Base-by-base conservation (phyloP, 345 rosid genomes). In the Trapa incisa region DNA sequence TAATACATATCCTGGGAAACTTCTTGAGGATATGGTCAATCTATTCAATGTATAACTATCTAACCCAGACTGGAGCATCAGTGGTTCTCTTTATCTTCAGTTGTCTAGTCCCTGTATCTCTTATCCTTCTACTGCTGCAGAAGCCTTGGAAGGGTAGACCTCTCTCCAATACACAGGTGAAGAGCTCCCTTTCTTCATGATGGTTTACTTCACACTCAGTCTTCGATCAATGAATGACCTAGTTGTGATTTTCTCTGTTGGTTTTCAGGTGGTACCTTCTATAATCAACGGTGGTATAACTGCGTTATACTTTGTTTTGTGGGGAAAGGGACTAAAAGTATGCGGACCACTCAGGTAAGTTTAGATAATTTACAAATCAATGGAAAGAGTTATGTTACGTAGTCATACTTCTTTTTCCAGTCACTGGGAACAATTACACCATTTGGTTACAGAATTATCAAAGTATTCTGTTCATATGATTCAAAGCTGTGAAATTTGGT, bases 121-220 rank as follows among this genome's bases (percentile, higher is more conserved):
- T 87, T 72, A 1, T 86, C 53, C 89, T 91, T 75, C 79, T 94
- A 71, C 70, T 84, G 43, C 15, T 89, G 75, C 99, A 94, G 70
- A 94, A 91, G 79, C 97, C 99, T 65, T 94, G 99, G 99, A 94
- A 85, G 80, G 99, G 97, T 71, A 86, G 99, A 69, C 77, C 93
- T 3, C 93, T 94, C 71, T 81, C 96, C 45, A 91, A 84, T 82
- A 83, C 87, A 53, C 96, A 91, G 97, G 99, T 94, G 66, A 54
- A 61, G 14, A 50, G 12, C 37, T 8, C 29, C 29, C 12, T 5
- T 67, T 17, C 47, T 52, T 52, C 47, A 22, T 14, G 14, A 38
- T 54, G 7, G 61, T n/a, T 13, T 65, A 39, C 32, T 47, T 69
- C 11, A 22, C 38, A 56, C 53, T 61, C 45, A 61, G 53, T 15